These are phyloP conservation scores for Termitomyces sp. DNA, from an alignment of 768 basidiomycete genomes.

Conservation along the genomic window DNA sequence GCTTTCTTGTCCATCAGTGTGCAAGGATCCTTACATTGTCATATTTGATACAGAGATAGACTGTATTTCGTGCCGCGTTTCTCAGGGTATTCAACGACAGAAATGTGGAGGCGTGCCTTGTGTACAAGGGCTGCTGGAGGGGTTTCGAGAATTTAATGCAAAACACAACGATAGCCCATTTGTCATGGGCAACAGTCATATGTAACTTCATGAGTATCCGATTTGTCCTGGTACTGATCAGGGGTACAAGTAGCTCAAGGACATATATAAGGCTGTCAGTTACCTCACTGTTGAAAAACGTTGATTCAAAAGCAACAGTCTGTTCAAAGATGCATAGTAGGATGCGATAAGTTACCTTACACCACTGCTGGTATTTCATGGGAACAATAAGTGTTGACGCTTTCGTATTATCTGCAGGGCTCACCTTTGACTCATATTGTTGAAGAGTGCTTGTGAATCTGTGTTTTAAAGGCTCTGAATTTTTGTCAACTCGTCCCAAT, in stretches of 20 bases:
- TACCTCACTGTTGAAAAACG: not conserved
- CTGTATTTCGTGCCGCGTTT: not conserved
- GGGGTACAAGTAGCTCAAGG: not conserved
- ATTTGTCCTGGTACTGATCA: not conserved
- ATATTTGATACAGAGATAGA: not conserved
- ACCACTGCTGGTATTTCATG: not conserved
- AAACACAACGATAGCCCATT: not conserved
- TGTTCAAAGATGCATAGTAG: not conserved
- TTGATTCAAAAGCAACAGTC: not conserved
- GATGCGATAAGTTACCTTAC: not conserved
- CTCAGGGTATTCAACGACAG: not conserved
- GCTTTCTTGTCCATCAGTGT: not conserved
- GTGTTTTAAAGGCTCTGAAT: not conserved
- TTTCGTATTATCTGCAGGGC: not conserved
- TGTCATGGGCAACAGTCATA: not conserved
- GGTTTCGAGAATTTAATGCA: not conserved
- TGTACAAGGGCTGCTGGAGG: too few species aligned
- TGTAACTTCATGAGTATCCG: not conserved
- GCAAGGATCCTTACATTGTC: not conserved
- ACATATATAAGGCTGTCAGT: not conserved
- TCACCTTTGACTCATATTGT: not conserved
- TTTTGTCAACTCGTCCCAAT: not conserved
- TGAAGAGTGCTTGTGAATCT: not conserved
- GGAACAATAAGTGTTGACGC: not conserved
- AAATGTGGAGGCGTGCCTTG: not conserved